These are phyloP conservation scores for Secale cereale DNA, from an alignment of 176 grass and related monocot genomes.

Conservation along the genomic window DNA sequence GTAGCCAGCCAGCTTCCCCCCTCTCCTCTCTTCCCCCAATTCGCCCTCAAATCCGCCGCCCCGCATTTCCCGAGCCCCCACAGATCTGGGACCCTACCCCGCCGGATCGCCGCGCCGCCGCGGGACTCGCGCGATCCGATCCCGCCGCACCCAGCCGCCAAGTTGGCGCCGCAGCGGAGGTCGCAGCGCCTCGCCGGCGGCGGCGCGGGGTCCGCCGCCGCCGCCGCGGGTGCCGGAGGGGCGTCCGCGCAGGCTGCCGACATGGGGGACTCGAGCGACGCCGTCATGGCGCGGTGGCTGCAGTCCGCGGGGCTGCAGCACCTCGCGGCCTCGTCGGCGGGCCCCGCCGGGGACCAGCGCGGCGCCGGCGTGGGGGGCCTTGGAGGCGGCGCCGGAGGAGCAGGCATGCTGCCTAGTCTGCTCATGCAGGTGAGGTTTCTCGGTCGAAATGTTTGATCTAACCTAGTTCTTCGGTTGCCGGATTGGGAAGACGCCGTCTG, in stretches of 20 bases:
- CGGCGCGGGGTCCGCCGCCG: slow-evolving; percentile 55
- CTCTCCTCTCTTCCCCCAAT: slow-evolving; percentile 28
- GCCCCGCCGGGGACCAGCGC: slow-evolving; percentile 14
- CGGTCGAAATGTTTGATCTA: slow-evolving; percentile 14
- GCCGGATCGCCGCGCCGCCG: slow-evolving; percentile 21
- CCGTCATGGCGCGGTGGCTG: slow-evolving; percentile 94
- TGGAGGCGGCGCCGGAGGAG: slow-evolving; percentile 24
- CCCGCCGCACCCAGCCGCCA: slow-evolving; percentile 13
- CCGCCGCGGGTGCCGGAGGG: not conserved
- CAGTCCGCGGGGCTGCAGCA: slow-evolving; percentile 98
- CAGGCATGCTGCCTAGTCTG: slow-evolving; percentile 66
- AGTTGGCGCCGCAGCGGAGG: slow-evolving; percentile 98
- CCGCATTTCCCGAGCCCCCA: slow-evolving; percentile 27
- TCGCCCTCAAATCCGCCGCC: slow-evolving; percentile 42
- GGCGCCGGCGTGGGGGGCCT: slow-evolving; percentile 30
- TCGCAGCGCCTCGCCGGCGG: slow-evolving; percentile 84
- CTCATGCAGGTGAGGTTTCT: slow-evolving; percentile 77
- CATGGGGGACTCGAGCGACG: slow-evolving; percentile 69
- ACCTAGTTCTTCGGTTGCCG: slow-evolving; percentile 20
- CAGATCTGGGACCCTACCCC: slow-evolving; percentile 39
- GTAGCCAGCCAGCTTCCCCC: not conserved
- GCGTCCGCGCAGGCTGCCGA: slow-evolving; percentile 23
- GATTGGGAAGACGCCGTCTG: not conserved
- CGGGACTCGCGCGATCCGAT: slow-evolving; percentile 32
- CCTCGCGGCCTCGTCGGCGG: slow-evolving; percentile 53